Evolutionary conservation across 768 basidiomycete species (phyloP), one percentile per base, ranked within the genome.

Genomic region (Coprinopsis sp.): DNA sequence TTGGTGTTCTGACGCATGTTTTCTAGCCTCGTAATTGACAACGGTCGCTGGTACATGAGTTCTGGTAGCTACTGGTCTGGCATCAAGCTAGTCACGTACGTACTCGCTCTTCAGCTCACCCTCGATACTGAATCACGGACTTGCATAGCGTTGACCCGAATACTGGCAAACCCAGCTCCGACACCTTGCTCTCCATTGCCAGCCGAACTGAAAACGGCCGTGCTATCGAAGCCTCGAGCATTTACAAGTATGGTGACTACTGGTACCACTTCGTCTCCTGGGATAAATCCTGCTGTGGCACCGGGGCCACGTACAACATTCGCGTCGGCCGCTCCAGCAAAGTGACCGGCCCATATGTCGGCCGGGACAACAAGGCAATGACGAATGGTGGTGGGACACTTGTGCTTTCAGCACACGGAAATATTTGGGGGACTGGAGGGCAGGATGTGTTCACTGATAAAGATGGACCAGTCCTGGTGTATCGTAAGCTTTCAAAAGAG

Each of bases 251-350:
- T 49, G 66, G 68, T 27, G 66, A 51, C 39, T 79, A 62, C 54
- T 80, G 70, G 59, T 81, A 79, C 52, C 64, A 80, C n/a, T 81
- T 81, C 60, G 67, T 72, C 1, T 73, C 72, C 8, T 79, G 77
- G 78, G 78, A 79, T 51, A 61, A 60, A 2, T 79, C 77, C 60
- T 79, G 78, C 58, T 37, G 57, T 19, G 78, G 77, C 3, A 70
- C 67, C 13, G 63, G 60, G 8, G 77, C 76, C 60, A 81, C 78
- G 0, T 81, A 81, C 54, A 82, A 79, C 49, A 82, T 80, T 45
- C 71, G 77, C 7, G 78, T 82, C 25, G 77, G 76, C 18, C 67
- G 79, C 24, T 71, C 76, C 4, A 55, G 65, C 3, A 67, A 60
- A 74, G 74, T 40, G 29, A 67, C 57, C 14, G 23, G 19, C 31